Conservation (phyloP, 352 stramenopile genomes). For the Blastocystis sp. region DNA sequence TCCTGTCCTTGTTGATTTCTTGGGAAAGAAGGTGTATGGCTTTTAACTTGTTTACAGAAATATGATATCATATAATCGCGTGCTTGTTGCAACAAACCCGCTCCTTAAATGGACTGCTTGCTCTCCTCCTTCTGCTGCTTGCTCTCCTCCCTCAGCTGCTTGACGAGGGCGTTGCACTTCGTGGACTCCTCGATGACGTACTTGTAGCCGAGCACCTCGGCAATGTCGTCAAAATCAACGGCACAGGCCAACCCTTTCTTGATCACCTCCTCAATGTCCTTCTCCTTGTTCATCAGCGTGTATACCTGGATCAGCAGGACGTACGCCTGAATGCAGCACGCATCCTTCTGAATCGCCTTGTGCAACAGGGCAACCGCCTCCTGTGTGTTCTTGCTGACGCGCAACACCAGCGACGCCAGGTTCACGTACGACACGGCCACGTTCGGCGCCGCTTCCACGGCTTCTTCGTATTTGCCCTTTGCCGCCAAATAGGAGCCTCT, state of each 20-base stretch:
- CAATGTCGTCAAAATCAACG: not conserved
- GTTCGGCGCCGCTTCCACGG: not conserved
- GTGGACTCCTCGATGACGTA: conserved; percentile 26
- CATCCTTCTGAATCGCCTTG: conserved; percentile 26
- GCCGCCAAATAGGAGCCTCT: conserved; percentile 25
- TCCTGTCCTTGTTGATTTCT: conserved; percentile 66
- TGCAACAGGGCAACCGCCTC: not conserved
- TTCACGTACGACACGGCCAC: not conserved
- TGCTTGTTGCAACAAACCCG: not conserved
- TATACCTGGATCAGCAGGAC: conserved; percentile 1
- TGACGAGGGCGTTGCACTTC: conserved; percentile 13
- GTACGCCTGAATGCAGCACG: conserved; percentile 8
- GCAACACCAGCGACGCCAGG: conserved; percentile 2
- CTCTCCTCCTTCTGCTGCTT: too few species aligned
- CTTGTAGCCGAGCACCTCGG: conserved; percentile 21
- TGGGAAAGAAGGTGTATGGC: conserved; percentile 64
- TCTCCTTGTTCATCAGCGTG: not conserved
- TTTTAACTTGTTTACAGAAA: conserved; percentile 69
- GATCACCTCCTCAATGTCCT: conserved; percentile 5
- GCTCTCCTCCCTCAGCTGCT: conserved; percentile 1
- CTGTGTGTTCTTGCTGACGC: not conserved
- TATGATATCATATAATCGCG: conserved; percentile 31
- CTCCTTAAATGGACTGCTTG: conserved; percentile 1
- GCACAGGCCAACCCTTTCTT: conserved; percentile 36
- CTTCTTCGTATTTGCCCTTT: conserved; percentile 1